Evolutionary conservation across 306 rosid species (phyloP).

Genomic region (Hippophae tibetana): DNA sequence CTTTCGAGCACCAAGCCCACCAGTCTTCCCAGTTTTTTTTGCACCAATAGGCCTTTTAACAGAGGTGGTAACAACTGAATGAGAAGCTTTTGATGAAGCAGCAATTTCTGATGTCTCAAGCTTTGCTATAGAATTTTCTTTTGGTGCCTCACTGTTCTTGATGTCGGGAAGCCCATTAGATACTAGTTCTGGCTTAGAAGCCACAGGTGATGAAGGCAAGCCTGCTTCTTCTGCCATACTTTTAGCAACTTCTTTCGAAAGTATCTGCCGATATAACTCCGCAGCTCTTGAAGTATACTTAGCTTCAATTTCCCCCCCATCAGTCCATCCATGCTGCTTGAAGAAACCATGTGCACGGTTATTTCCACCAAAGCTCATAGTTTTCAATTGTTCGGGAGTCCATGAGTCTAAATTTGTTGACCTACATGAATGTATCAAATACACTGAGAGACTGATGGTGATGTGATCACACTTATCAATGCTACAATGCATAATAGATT

Average conservation of each 20-base stretch:
- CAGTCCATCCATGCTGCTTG: conserved; percentile 97
- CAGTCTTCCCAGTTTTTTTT: conserved; percentile 60
- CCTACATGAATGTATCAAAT: conserved; percentile 27
- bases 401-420: conserved; percentile 85
- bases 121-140: conserved; percentile 40
- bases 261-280: conserved; percentile 71
- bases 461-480: neutral
- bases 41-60: conserved; percentile 77
- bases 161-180: conserved; percentile 44
- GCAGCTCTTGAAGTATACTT: conserved; percentile 96
- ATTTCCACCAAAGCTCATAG: conserved; percentile 85
- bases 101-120: conserved; percentile 47
- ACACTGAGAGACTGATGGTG: conserved; percentile 4
- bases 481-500: no score
- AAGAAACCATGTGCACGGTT: conserved; percentile 82
- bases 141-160: conserved; percentile 40
- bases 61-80: conserved; percentile 38
- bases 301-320: conserved; percentile 90
- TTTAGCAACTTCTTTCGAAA: conserved; percentile 85
- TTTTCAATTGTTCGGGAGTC: conserved; percentile 73
- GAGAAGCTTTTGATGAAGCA: conserved; percentile 53
- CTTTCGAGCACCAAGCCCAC: conserved; percentile 95
- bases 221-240: conserved; percentile 61
- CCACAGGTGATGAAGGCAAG: conserved; percentile 46
- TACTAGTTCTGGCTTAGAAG: conserved; percentile 44